Evolutionary conservation across 164 flowering plant genomes (phyloP).

Genomic region (Dillenia suffruticosa): DNA sequence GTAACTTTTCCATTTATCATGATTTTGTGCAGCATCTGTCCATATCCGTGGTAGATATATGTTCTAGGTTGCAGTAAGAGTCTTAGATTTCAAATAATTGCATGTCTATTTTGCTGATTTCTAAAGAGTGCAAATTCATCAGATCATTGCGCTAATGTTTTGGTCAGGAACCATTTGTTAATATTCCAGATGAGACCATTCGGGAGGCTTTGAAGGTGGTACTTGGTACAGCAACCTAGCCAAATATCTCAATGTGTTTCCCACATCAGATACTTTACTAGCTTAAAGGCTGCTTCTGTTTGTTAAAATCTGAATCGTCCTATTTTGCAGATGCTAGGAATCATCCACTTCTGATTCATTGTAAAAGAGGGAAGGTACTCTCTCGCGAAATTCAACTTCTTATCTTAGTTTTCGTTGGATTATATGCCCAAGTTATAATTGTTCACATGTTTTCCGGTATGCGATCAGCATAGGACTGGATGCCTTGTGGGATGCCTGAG

Average conservation of each 20-base stretch:
- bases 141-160: no score
- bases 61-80: no score
- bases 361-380: conserved; percentile 79
- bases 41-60: no score
- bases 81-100: no score
- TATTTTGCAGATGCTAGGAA: conserved; percentile 48
- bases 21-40: no score
- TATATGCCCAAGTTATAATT: neutral
- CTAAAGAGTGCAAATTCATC: no score
- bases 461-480: conserved; percentile 67
- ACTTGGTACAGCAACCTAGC: conserved; percentile 38
- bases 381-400: neutral
- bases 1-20: no score
- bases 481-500: conserved; percentile 68
- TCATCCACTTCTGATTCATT: conserved; percentile 72
- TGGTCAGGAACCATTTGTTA: conserved; percentile 48
- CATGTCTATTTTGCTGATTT: no score
- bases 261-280: no score
- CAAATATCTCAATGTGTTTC: no score
- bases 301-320: no score
- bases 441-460: neutral
- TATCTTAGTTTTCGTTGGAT: neutral
- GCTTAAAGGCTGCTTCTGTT: no score
- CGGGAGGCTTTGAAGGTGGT: conserved; percentile 71
- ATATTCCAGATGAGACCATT: conserved; percentile 64